Evolutionary conservation across 2,329 filamentous ascomycete genomes (phyloP), one percentile per base, ranked within the genome.

Genomic region (Trichoderma sp.): DNA sequence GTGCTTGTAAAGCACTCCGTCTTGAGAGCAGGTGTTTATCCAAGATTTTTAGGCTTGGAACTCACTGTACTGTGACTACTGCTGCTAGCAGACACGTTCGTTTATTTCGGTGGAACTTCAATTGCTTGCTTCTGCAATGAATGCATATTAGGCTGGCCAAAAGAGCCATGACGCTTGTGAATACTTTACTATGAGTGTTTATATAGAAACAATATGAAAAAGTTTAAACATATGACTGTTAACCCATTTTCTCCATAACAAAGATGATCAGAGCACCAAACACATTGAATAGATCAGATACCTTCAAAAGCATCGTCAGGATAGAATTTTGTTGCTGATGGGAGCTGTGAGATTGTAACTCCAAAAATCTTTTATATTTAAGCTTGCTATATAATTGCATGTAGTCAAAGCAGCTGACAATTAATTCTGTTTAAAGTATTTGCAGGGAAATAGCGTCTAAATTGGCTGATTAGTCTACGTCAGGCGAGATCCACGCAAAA

Each of bases 1-100:
- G 73, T 83, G 82, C 72, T 68, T 81, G 69, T 83, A 76, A 75
- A 68, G 37, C 76, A 74, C 68, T n/a, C 19, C 27, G 5, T 40
- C 13, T 13, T n/a, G 40, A 47, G 4, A 13, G 40, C 14, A 19
- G 37, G 27, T 31, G 33, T 24, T 37, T n/a, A 21, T 29, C 10
- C 52, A 14, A 19, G 5, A 52, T 13, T 10, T 31, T 56, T 21
- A 21, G 24, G 19, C 35, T 29, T 57, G 27, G 27, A 40, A 57
- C n/a, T 59, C 33, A 27, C 10, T 49, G 43, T 58, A 16, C 13
- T 58, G 53, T 66, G 19, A 37, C 53, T 66, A 49, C 29, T 29
- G 37, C 35, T 35, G 19, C 37, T 49, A 27, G 8, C 52, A 43
- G 24, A 65, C 29, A 65, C 62, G 35, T 19, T 65, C 52, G 35